These are phyloP conservation scores for Plantago elongata DNA, from an alignment of 257 asterid species.

Conservation along the genomic window DNA sequence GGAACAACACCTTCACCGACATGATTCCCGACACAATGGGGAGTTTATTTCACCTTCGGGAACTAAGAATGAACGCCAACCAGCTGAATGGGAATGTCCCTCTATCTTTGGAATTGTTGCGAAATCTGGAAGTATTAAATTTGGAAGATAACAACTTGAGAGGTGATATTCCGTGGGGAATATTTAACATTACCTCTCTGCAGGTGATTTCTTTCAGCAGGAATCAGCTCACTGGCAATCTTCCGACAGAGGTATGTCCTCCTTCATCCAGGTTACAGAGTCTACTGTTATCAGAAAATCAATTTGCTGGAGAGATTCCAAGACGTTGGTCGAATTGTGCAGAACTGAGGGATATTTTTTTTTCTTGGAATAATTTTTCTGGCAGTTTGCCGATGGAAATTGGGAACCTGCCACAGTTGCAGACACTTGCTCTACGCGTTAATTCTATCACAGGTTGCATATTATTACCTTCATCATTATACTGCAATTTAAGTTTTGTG, in stretches of 20 bases:
- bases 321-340: background rate
- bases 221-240: constrained; percentile 14
- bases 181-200: background rate
- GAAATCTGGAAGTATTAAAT: background rate
- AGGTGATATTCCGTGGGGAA: background rate
- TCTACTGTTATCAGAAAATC: background rate
- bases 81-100: constrained; percentile 1
- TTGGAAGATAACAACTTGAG: background rate
- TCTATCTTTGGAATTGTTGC: background rate
- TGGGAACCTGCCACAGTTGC: constrained; percentile 1
- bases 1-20: constrained; percentile 14
- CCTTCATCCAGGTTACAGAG: background rate
- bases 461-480: background rate
- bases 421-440: background rate
- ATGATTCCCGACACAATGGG: constrained; percentile 1
- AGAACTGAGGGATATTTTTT: background rate
- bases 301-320: background rate
- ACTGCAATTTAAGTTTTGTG: background rate
- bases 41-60: constrained; percentile 4
- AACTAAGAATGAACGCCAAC: background rate
- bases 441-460: constrained; percentile 9
- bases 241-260: background rate
- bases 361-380: background rate
- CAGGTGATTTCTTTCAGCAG: background rate
- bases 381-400: constrained; percentile 7